phyloP scores from a whole-genome alignment of 495 filamentous ascomycete species.

The Podospora conica region DNA sequence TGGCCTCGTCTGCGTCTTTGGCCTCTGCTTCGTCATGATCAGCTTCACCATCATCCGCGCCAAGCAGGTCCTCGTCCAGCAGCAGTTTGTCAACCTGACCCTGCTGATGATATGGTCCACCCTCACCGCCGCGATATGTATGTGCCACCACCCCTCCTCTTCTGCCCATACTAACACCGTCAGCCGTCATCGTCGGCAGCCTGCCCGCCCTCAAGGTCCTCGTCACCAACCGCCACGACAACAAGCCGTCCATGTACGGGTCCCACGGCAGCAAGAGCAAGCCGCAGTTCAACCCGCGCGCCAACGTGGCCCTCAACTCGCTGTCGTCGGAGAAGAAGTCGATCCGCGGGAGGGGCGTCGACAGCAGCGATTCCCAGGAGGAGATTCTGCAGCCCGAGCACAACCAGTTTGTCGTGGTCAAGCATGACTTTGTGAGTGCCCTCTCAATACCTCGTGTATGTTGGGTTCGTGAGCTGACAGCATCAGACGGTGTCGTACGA shows the following conservation, averaged over 20 bases:
- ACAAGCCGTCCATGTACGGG: conserved; percentile 50
- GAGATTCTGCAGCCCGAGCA: conserved; percentile 20
- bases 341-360: conserved; percentile 6
- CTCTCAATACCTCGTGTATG: not conserved
- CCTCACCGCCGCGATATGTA: conserved; percentile 29
- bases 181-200: conserved; percentile 45
- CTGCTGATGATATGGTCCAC: conserved; percentile 34
- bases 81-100: conserved; percentile 31
- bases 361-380: conserved; percentile 22
- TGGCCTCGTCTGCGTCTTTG: conserved; percentile 44
- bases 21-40: conserved; percentile 47
- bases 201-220: conserved; percentile 47
- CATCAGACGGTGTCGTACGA: conserved; percentile 2
- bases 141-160: conserved; percentile 3
- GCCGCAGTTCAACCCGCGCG: conserved; percentile 6
- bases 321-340: conserved; percentile 20
- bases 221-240: conserved; percentile 47
- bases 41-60: conserved; percentile 45
- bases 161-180: not conserved
- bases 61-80: conserved; percentile 28
- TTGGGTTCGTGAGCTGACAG: too few species aligned
- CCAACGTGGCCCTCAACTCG: conserved; percentile 18
- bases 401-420: conserved; percentile 20
- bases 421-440: conserved; percentile 24
- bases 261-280: conserved; percentile 21